These are phyloP conservation scores for Citrus unshiu DNA, from an alignment of 345 rosid genomes.

Conservation along the genomic window DNA sequence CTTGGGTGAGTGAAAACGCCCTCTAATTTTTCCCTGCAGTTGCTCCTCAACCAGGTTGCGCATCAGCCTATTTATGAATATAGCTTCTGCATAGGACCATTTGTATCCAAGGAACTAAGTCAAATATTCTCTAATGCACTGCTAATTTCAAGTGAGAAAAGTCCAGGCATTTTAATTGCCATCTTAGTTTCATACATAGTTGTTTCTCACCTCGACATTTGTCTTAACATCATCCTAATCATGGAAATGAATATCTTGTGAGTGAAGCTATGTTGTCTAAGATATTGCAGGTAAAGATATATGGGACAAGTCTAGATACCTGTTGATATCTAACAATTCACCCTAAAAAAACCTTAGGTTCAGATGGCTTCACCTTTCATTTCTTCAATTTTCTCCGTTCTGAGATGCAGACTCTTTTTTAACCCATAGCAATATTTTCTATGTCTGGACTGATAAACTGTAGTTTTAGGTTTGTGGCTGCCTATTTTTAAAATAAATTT, in stretches of 20 bases:
- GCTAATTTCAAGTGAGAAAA: background rate
- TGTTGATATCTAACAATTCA: background rate
- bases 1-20: background rate
- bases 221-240: background rate
- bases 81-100: background rate
- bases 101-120: background rate
- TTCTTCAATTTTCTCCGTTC: background rate
- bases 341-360: background rate
- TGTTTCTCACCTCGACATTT: background rate
- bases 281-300: background rate
- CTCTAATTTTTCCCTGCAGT: background rate
- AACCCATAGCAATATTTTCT: background rate
- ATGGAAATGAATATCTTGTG: background rate
- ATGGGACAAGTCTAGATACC: background rate
- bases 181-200: background rate
- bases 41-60: background rate
- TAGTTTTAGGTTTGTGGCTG: background rate
- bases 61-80: background rate
- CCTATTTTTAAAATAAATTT: background rate
- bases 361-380: background rate
- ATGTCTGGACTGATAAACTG: background rate
- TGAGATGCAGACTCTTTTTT: background rate
- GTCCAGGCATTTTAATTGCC: background rate
- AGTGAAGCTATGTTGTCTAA: background rate
- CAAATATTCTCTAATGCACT: background rate